Evolutionary conservation across 179 eudicot genomes (phyloP), one percentile per base, ranked within the genome.

Genomic region (Beta macrorhiza): DNA sequence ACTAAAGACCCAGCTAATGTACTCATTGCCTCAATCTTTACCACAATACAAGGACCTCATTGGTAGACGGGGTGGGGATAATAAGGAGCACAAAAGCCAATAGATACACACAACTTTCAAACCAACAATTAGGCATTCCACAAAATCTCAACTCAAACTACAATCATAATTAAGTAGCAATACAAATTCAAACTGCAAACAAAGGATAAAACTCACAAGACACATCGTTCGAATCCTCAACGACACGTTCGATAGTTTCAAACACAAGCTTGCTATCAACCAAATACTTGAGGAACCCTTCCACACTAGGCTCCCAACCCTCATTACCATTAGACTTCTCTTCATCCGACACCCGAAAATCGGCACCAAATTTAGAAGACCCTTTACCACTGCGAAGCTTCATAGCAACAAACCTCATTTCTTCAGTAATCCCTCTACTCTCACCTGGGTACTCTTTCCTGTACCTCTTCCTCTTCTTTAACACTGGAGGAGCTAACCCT

Each of bases 351-450:
- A 20, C 12, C 22, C 68, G 9, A 59, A 4, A 37, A 64, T 32
- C 37, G 37, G 37, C 37, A 32, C 37, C 37, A 32, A 32, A 32
- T 1, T 32, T 32, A 13, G 61, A n/a, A 45, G 65, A 67, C 20
- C 80, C 81, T 58, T 78, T 81, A 74, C 25, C 72, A 42, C 85
- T 83, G 15, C 88, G 87, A 15, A 95, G 91, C 80, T 86, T 95
- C 98, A 95, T 95, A 17, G 95, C 97, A 47, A 95, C 93, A 67
- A 95, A 95, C 84, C 98, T 86, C 95, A 95, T 85, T 80, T 95
- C 98, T 86, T 93, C 98, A 0, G 91, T 89, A 14, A 95, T 95
- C 11, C 98, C 98, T 63, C 85, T 79, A 13, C 80, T 86, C 85
- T 95, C 98, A 11, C 98, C 98, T 0, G 98, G 98, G 78, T 90